phyloP scores from a whole-genome alignment of 148 eudicot genomes.

The Amaranthus cruentus region DNA sequence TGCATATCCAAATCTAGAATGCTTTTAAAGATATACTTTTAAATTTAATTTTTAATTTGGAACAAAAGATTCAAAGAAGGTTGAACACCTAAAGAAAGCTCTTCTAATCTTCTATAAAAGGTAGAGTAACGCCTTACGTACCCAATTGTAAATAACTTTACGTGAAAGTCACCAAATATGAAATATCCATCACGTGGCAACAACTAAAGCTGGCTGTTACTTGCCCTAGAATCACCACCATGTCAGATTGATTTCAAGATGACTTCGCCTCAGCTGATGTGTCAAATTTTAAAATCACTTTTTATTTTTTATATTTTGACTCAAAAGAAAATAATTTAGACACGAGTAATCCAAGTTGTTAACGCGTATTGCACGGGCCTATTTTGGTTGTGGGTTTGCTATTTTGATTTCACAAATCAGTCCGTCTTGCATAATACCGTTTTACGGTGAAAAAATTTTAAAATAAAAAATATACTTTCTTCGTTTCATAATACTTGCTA shows the following conservation, averaged over 20 bases:
- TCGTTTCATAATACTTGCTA: no score
- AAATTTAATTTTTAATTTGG: no score
- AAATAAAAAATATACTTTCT: no score
- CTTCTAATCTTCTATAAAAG: not conserved
- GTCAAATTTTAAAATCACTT: not conserved
- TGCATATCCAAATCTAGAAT: no score
- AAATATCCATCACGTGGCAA: slow-evolving; percentile 1
- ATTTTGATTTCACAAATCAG: no score
- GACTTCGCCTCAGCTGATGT: not conserved
- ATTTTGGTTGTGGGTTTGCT: not conserved
- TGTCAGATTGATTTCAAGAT: not conserved
- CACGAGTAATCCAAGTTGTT: not conserved
- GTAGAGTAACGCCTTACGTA: not conserved
- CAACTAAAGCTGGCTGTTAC: not conserved
- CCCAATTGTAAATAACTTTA: slow-evolving; percentile 5
- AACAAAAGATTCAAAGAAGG: no score
- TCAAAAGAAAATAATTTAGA: not conserved
- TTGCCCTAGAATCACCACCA: slow-evolving; percentile 2
- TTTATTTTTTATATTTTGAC: not conserved
- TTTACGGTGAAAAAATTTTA: no score
- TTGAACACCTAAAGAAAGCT: no score
- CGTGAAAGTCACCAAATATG: slow-evolving; percentile 8
- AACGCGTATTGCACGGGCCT: slow-evolving; percentile 8
- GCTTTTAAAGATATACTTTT: no score
- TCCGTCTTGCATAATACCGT: no score